phyloP scores from a whole-genome alignment of 1,139 yeast genomes.

The Arxiozyma bovina region DNA sequence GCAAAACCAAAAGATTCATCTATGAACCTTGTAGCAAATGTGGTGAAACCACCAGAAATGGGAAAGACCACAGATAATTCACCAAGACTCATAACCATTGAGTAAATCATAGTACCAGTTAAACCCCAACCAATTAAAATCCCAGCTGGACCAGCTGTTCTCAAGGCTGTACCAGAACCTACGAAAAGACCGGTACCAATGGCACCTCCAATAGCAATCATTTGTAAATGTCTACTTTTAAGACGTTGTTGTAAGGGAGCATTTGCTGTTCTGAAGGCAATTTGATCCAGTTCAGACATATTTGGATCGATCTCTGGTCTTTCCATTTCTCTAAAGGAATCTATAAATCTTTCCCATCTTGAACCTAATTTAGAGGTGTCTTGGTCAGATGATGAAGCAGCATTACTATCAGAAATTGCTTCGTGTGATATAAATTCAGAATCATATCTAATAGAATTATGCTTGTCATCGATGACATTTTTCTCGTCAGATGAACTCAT shows the following conservation, averaged over 20 bases:
- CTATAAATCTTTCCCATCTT: constrained; percentile 38
- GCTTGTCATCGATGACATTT: constrained; percentile 2
- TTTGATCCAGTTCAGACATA: constrained; percentile 57
- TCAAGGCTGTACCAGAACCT: constrained; percentile 56
- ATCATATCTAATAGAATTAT: constrained; percentile 4
- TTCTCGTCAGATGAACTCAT: constrained; percentile 3
- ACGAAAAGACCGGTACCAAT: constrained; percentile 58
- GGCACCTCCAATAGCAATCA: constrained; percentile 62
- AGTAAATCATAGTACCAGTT: constrained; percentile 48
- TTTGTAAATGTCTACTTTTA: constrained; percentile 57
- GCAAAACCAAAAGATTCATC: constrained; percentile 73
- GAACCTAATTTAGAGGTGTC: constrained; percentile 5
- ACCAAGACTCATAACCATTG: constrained; percentile 61
- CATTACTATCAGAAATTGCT: constrained; percentile 3
- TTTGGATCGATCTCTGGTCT: constrained; percentile 56
- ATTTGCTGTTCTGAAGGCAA: constrained; percentile 56
- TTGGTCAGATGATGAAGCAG: neutral
- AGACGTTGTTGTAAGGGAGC: constrained; percentile 60
- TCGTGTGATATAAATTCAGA: constrained; percentile 10
- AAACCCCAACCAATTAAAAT: constrained; percentile 49
- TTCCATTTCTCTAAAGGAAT: constrained; percentile 51
- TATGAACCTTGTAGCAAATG: constrained; percentile 57
- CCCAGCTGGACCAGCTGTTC: constrained; percentile 60
- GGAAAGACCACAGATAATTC: constrained; percentile 64
- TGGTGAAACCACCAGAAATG: constrained; percentile 63